Evolutionary conservation across 805 yeast species (phyloP), one percentile per base, ranked within the genome.

Genomic region (Jamesozyma lodderae): DNA sequence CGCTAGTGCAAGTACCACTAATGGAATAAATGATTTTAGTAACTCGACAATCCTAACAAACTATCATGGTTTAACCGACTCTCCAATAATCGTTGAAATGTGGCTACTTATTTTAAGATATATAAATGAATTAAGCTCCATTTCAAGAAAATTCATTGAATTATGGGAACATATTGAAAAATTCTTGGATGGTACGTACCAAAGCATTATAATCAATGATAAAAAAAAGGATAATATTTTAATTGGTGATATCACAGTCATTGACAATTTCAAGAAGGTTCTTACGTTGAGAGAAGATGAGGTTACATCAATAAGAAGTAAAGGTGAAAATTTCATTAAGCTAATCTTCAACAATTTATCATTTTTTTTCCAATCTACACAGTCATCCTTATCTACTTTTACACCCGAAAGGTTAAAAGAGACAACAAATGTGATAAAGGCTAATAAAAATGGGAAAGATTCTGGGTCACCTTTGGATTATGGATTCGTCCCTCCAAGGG

Each of bases 401-500:
- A 25, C 23, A 5, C 11, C 35, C 1, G 28, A 29, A 29, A 14
- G 6, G 6, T 29, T 29, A 29, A 6, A 24, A 6, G n/a, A 24
- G 4, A 14, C 10, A 24, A 24, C 24, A 24, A 24, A 11, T 24
- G n/a, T n/a, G n/a, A n/a, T n/a, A n/a, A n/a, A n/a, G n/a, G n/a
- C 11, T 9, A 22, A 22, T 14, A 26, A 32, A 14, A 14, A 19
- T 4, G 36, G 21, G 15, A 46, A 43, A 26, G 59, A 48, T 10
- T 47, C 57, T 9, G 66, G 65, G 5, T 31, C 49, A 1, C 53
- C 65, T 1, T 33, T 46, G 6, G 58, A 60, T 25, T 73, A 64
- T 53, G 79, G 79, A 1, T 78, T 77, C 48, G 52, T 79, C 17
- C 88, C 90, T 3, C 79, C 80, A 1, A 65, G 66, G 38, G 67